Base-by-base conservation (phyloP, 179 eudicot species). In the Amaranthus tricolor region DNA sequence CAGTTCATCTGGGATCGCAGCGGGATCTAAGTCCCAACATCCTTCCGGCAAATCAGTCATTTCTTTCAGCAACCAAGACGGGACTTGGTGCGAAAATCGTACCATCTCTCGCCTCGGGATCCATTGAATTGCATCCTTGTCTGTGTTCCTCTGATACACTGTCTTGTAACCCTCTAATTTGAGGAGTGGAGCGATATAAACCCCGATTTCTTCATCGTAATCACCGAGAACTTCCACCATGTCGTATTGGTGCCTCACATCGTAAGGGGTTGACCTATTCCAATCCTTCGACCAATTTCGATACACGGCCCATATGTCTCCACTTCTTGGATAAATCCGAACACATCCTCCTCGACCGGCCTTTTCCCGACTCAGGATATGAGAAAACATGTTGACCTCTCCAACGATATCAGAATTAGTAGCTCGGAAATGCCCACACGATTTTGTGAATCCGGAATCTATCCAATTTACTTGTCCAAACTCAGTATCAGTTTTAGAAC, bases 1-100 rank as follows among this genome's bases (percentile, higher is more conserved):
- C 58, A 93, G 93, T 71, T 84, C 76, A 66, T 82, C 83, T 65
- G 94, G 80, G 66, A 78, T 85, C 2, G 88, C 88, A 24, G 88
- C 88, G 17, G 88, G 85, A 72, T 85, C 88, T 11, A 85, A 76
- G 54, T 85, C 88, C 88, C 88, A 85, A 71, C 88, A 82, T n/a
- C 80, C 88, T 24, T 85, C 85, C 3, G 88, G 88, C 78, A 85
- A 76, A 61, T 70, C 78, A 48, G 11, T 60, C 47, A 74, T 74
- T 43, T 76, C 79, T 72, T 82, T 82, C 44, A 85, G 84, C 64
- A 82, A 66, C 76, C 84, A 78, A 64, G 85, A 85, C 6, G 88
- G 88, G 14, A 85, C 88, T 67, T 79, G 85, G 68, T 85, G 88
- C 8, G 88, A 85, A 72, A 85, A 85, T 62, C 84, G 75, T 45